Evolutionary conservation across 331 rosid genomes (phyloP), one percentile per base, ranked within the genome.

Genomic region (Spiraea crenata): DNA sequence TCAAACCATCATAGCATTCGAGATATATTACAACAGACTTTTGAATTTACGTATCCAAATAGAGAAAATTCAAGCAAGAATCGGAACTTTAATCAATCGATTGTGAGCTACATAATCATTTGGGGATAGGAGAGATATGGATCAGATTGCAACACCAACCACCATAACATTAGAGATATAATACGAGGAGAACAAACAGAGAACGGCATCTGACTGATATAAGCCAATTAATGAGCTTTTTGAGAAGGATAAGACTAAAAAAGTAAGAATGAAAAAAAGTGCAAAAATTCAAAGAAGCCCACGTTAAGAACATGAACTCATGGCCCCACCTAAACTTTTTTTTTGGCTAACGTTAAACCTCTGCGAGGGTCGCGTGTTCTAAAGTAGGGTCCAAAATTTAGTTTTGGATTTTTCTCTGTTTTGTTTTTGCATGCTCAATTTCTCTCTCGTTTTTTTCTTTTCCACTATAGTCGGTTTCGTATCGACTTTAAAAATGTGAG

Each of bases 251-350:
- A 67, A 67, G 61, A 51, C 50, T 49, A 19, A 10, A 67, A 38
- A 17, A 10, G 6, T 10, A 31, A 34, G 16, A 4, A 5, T 9
- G 39, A 11, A 20, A 54, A 46, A 42, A 55, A 31, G 11, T 40
- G 44, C 64, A 41, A 69, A 45, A 68, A 51, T 40, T 31, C 54
- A 55, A 69, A 69, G 31, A 69, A 31, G 41, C 31, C 73, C 63
- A 55, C 73, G 73, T 69, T 54, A 69, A 69, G 63, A 69, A 41
- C 63, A 69, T 54, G 73, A 69, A 40, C 7, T 68, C 62, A 7
- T 45, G 12, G 42, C 4, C 42, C 54, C 52, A 38, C n/a, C 15
- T 1, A 50, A 37, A 51, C 54, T 35, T 40, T 40, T 3, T 58
- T 25, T 25, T 25, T 25, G 31, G 12, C 44, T 14, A 34, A 58